Conservation (phyloP, 192 early-diverging fungal genomes). For the Backusella macrospora region DNA sequence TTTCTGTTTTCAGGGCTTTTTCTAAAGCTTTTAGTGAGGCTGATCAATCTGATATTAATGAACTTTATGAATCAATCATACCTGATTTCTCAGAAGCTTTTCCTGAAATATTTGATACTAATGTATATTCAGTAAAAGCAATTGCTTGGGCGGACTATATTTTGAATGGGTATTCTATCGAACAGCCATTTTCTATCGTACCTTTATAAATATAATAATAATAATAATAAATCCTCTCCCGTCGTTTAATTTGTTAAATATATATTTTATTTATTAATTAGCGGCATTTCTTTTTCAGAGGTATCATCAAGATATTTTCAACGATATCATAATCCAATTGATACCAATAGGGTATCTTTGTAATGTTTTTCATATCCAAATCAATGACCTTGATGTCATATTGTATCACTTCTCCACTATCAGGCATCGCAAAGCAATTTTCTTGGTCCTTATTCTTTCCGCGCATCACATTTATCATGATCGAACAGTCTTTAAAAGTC, state of each 20-base stretch:
- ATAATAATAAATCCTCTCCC: neutral
- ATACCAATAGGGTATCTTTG: conserved; percentile 33
- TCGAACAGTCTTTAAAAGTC: conserved; percentile 42
- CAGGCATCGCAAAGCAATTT: too few relatives aligned
- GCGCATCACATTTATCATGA: conserved; percentile 28
- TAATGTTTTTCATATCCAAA: conserved; percentile 29
- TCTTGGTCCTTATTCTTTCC: neutral
- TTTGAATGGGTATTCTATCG: conserved; percentile 24
- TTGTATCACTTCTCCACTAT: neutral
- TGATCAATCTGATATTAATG: conserved; percentile 19
- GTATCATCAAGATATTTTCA: conserved; percentile 8
- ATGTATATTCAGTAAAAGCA: conserved; percentile 18
- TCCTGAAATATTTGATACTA: conserved; percentile 28
- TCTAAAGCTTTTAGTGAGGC: neutral
- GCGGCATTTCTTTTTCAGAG: neutral
- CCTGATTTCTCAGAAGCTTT: conserved; percentile 26
- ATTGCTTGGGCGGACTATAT: conserved; percentile 37
- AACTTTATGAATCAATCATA: conserved; percentile 34
- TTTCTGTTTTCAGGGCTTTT: neutral
- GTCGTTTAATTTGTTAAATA: neutral
- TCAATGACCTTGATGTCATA: conserved; percentile 34
- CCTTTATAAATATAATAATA: conserved; percentile 26
- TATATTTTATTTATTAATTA: neutral
- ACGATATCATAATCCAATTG: conserved; percentile 35
- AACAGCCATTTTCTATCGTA: conserved; percentile 21